These are phyloP conservation scores for Graphilbum ipis-grandicollis DNA, from an alignment of 2,329 filamentous ascomycete species.

Conservation along the genomic window DNA sequence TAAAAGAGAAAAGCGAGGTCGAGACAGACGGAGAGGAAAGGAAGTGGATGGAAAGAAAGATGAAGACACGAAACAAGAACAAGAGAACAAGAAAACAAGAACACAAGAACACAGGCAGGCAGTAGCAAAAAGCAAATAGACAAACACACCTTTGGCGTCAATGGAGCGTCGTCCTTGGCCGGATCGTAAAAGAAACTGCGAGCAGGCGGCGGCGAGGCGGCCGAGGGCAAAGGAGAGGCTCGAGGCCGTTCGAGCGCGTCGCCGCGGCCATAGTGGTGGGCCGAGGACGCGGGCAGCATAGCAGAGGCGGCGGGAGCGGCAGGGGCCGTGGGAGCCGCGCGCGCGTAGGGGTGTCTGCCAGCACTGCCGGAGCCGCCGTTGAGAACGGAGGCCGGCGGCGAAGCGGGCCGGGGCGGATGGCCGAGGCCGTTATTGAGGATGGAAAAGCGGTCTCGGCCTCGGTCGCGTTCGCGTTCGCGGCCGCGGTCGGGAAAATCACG, in stretches of 20 bases:
- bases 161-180: constrained; percentile 28
- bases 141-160: constrained; percentile 28
- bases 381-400: constrained; percentile 1
- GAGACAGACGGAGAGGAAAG: neutral
- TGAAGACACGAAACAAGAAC: constrained; percentile 1
- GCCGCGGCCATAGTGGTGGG: no score
- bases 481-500: no score
- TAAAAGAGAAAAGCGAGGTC: no score
- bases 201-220: constrained; percentile 3
- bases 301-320: no score
- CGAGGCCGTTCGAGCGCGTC: no score
- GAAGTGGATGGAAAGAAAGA: neutral
- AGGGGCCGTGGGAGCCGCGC: no score
- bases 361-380: no score
- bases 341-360: no score
- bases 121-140: no score
- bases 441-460: neutral
- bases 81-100: neutral
- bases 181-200: constrained; percentile 38
- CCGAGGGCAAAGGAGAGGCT: constrained; percentile 1
- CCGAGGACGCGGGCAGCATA: no score
- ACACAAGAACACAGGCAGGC: no score
- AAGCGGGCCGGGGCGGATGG: neutral
- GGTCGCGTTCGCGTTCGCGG: no score
- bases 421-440: neutral